Conservation (phyloP, 805 yeast genomes). For the Candida sphagnicola region DNA sequence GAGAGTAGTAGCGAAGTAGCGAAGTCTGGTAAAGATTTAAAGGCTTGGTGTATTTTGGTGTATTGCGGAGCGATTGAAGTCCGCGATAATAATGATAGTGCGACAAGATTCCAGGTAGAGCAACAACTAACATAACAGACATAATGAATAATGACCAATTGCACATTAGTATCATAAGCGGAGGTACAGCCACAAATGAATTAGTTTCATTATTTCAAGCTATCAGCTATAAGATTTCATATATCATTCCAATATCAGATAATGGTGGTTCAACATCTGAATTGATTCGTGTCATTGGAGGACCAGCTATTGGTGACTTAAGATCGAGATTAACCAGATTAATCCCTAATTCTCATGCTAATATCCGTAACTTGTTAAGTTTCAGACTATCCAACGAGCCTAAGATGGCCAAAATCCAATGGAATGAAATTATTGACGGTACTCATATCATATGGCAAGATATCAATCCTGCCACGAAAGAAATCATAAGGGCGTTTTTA, state of each 20-base stretch:
- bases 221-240: slow-evolving; percentile 47
- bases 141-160: not conserved
- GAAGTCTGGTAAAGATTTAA: no score
- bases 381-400: slow-evolving; percentile 49
- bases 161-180: slow-evolving; percentile 43
- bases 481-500: slow-evolving; percentile 70
- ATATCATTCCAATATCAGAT: slow-evolving; percentile 80
- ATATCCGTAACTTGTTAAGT: slow-evolving; percentile 32
- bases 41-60: no score
- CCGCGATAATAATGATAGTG: no score
- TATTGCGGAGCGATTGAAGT: no score
- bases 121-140: no score
- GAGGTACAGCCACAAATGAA: slow-evolving; percentile 87
- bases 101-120: not conserved
- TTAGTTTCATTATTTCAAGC: slow-evolving; percentile 55
- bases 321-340: slow-evolving; percentile 76
- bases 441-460: slow-evolving; percentile 63
- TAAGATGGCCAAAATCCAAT: slow-evolving; percentile 57
- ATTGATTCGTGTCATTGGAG: slow-evolving; percentile 79
- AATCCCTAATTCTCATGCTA: slow-evolving; percentile 49
- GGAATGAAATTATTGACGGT: slow-evolving; percentile 80
- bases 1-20: no score
- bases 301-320: slow-evolving; percentile 93
- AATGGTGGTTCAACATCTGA: slow-evolving; percentile 96
- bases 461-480: slow-evolving; percentile 58